Evolutionary conservation across 1,284 basidiomycete genomes (phyloP), one percentile per base, ranked within the genome.

Genomic region (Wallemia mellicola): DNA sequence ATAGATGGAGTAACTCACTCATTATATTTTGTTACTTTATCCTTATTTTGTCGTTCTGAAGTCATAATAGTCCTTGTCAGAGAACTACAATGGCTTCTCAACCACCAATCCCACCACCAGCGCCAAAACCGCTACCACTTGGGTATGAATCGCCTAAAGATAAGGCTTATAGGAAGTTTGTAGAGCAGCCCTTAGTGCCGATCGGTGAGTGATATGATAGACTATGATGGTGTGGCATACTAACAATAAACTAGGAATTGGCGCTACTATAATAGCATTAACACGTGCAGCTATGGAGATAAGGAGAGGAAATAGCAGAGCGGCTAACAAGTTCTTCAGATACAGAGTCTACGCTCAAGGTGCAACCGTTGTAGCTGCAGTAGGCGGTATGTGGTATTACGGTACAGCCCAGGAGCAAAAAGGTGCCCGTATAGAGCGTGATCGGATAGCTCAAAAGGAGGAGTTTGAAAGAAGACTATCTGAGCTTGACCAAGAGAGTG

Each of bases 291-390:
- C 66, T 2, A 60, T 66, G 28, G 63, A 67, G 57, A 63, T 69
- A 7, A 64, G 67, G 11, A 62, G 60, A 24, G 68, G 68, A 30
- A 66, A 69, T 60, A 64, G 65, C 11, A 60, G 64, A 27, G 59
- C 65, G 33, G 68, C 68, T 62, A 65, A 69, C 57, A 60, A 61
- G 24, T 66, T 66, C 7, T 63, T 69, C 17, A 65, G 68, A 26
- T 69, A 66, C 64, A 65, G 68, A 58, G 66, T 69, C 17, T 65
- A 61, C 5, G 65, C 68, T 33, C 68, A 69, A 60, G 65, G 67
- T 14, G 54, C 68, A 2, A 69, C 68, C 2, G 66, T 68, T 11
- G 62, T 64, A 9, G 65, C 66, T 1, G 68, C 68, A 0, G 62
- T 66, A 1, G 64, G 60, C 17, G 65, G 68, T 22, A 64, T 65